Conservation (phyloP, 108 stramenopile genomes). For the Nitzschia putrida region DNA sequence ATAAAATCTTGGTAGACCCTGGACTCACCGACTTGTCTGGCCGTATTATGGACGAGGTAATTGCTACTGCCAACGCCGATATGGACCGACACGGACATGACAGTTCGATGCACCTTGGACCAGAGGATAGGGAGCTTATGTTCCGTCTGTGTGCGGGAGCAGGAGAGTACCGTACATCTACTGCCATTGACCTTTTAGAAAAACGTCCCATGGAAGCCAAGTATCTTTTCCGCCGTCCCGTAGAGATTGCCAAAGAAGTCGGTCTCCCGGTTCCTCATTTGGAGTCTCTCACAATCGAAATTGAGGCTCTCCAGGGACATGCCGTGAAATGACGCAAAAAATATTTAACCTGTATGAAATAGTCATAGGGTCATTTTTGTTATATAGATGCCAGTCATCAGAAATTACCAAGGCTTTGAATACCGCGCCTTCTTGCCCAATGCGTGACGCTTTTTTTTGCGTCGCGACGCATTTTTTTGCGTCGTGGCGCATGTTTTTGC, state of each 20-base stretch:
- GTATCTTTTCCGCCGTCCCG: conserved; percentile 75
- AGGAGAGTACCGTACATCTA: conserved; percentile 82
- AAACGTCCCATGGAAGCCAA: conserved; percentile 82
- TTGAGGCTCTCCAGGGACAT: conserved; percentile 69
- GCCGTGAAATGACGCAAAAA: no score
- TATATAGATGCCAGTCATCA: no score
- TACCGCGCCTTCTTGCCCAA: no score
- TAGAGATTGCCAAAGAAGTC: conserved; percentile 63
- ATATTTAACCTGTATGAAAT: no score
- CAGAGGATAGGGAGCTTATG: conserved; percentile 54
- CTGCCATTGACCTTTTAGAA: conserved; percentile 77
- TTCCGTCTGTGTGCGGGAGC: conserved; percentile 74
- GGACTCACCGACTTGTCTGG: conserved; percentile 66
- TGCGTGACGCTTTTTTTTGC: no score
- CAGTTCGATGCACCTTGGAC: conserved; percentile 27
- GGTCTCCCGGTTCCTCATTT: conserved; percentile 66
- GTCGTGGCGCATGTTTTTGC: no score
- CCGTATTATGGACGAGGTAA: conserved; percentile 76
- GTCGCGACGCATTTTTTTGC: no score
- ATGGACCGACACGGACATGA: conserved; percentile 47
- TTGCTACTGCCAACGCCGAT: conserved; percentile 82
- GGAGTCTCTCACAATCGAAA: conserved; percentile 71
- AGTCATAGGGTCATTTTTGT: no score
- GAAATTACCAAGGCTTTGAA: no score
- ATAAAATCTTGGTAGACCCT: conserved; percentile 75